Evolutionary conservation across 2,329 filamentous ascomycete genomes (phyloP).

Genomic region (Clonostachys rhizophaga): DNA sequence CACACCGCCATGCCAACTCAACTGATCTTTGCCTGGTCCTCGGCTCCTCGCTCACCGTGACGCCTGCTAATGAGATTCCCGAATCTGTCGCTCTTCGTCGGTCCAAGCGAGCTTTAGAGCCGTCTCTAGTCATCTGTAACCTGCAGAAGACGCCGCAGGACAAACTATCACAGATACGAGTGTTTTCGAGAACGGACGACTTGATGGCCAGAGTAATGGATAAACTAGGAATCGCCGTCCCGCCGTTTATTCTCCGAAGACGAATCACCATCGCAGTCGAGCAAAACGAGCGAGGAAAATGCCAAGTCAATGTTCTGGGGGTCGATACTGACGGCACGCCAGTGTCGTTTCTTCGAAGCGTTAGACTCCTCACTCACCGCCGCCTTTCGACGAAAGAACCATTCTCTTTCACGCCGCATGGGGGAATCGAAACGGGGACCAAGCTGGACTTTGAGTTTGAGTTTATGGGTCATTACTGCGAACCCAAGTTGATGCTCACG

Average conservation of each 20-base stretch:
- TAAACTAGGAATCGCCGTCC: slow-evolving; percentile 25
- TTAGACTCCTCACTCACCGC: slow-evolving; percentile 29
- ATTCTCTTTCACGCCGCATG: slow-evolving; percentile 26
- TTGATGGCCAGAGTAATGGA: slow-evolving; percentile 34
- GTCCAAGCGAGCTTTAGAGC: slow-evolving; percentile 2
- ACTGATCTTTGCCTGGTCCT: slow-evolving; percentile 40
- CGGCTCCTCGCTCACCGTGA: slow-evolving; percentile 37
- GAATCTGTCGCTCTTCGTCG: slow-evolving; percentile 20
- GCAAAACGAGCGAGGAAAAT: slow-evolving; percentile 7
- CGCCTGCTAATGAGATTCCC: slow-evolving; percentile 33
- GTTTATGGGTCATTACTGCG: slow-evolving; percentile 41
- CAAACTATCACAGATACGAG: slow-evolving; percentile 17
- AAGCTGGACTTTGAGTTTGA: slow-evolving; percentile 31
- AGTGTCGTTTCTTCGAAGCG: slow-evolving; percentile 29
- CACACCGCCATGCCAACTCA: slow-evolving; percentile 26
- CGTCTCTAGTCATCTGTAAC: slow-evolving; percentile 37
- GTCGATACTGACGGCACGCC: slow-evolving; percentile 35
- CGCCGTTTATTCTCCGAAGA: slow-evolving; percentile 27
- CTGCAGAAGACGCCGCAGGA: slow-evolving; percentile 38
- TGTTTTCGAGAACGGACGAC: slow-evolving; percentile 28
- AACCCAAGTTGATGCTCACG: slow-evolving; percentile 24
- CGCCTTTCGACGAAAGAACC: slow-evolving; percentile 27
- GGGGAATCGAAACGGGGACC: slow-evolving; percentile 10
- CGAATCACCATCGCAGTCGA: slow-evolving; percentile 20
- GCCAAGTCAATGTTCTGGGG: slow-evolving; percentile 21